Evolutionary conservation across 2,329 filamentous ascomycete species (phyloP).

Genomic region (Penicillium sclerotigenum): DNA sequence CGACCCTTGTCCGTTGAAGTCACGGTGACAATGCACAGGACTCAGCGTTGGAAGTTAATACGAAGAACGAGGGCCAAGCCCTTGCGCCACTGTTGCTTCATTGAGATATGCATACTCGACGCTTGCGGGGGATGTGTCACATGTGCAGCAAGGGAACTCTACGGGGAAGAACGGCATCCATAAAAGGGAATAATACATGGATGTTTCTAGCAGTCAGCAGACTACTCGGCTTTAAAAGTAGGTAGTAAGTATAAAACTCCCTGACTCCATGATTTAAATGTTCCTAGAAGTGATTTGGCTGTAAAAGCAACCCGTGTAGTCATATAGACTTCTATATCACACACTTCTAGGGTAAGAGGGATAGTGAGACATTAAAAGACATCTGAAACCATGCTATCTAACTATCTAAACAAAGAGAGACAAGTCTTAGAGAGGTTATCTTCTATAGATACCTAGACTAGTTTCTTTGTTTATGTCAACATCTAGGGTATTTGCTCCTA

Average conservation of each 20-base stretch:
- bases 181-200: background rate
- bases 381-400: background rate
- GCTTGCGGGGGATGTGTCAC: conserved; percentile 3
- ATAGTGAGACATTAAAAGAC: background rate
- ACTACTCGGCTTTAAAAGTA: background rate
- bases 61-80: background rate
- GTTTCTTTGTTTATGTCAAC: background rate
- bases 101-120: background rate
- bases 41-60: background rate
- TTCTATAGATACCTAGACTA: background rate
- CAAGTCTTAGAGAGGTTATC: background rate
- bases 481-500: background rate
- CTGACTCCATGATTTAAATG: background rate
- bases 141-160: background rate
- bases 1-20: background rate
- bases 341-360: background rate
- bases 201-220: too few species aligned
- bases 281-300: background rate
- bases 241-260: background rate
- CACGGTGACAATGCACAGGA: background rate
- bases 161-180: background rate
- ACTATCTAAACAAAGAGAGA: background rate
- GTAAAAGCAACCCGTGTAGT: too few species aligned
- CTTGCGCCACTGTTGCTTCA: background rate
- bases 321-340: background rate